Percentiles rank a stretch among this genome's conserved stretches.
phyloP scores from a whole-genome alignment of 495 filamentous ascomycete species.

The Tirmania nivea region DNA sequence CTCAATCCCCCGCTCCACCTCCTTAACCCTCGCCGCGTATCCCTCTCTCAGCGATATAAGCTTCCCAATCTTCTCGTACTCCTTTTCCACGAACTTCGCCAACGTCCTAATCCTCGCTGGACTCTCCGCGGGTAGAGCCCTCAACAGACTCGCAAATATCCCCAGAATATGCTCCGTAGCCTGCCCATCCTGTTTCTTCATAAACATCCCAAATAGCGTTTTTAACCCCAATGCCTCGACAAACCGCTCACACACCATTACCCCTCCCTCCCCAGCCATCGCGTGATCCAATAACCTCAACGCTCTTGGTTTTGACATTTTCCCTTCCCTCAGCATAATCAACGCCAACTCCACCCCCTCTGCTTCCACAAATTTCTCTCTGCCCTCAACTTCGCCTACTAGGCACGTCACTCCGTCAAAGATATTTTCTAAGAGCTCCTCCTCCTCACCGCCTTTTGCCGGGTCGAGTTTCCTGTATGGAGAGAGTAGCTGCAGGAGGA shows the following conservation, averaged over 20 bases:
- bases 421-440: slow-evolving; percentile 83
- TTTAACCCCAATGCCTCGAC: slow-evolving; percentile 75
- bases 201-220: slow-evolving; percentile 66
- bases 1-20: slow-evolving; percentile 45
- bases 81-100: slow-evolving; percentile 88
- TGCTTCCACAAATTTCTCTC: slow-evolving; percentile 62
- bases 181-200: slow-evolving; percentile 59
- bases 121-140: slow-evolving; percentile 56
- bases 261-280: slow-evolving; percentile 31
- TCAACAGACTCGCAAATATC: slow-evolving; percentile 68
- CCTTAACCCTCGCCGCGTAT: slow-evolving; percentile 40
- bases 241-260: slow-evolving; percentile 44
- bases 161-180: slow-evolving; percentile 70
- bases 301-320: slow-evolving; percentile 55
- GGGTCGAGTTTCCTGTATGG: slow-evolving; percentile 84
- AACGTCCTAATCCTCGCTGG: slow-evolving; percentile 59
- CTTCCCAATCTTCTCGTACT: slow-evolving; percentile 63
- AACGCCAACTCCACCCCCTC: slow-evolving; percentile 82
- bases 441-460: slow-evolving; percentile 64
- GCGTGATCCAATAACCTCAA: slow-evolving; percentile 73
- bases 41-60: slow-evolving; percentile 49
- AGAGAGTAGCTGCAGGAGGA: slow-evolving; percentile 60
- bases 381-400: slow-evolving; percentile 53
- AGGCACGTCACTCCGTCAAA: slow-evolving; percentile 69
- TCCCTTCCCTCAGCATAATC: slow-evolving; percentile 70